A percentile compares a stretch with the other conserved stretches of the same genome.
phyloP scores from a whole-genome alignment of 257 asterid species.

The Solanum gracilifrons region DNA sequence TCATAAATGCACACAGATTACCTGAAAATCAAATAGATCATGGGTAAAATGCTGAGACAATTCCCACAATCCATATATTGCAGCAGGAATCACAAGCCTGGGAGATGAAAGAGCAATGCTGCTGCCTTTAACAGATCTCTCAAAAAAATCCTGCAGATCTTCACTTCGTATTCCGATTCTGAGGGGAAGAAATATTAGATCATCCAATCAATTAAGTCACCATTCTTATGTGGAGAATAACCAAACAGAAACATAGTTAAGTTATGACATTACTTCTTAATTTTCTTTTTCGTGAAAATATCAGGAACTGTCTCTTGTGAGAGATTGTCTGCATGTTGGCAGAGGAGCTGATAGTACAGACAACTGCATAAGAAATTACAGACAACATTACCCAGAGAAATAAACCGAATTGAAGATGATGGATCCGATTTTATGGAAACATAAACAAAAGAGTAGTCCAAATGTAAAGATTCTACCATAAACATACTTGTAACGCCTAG shows the following conservation, averaged over 20 bases:
- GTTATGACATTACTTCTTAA: conserved; percentile 41
- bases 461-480: neutral
- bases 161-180: conserved; percentile 92
- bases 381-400: neutral
- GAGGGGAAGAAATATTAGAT: conserved; percentile 2
- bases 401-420: neutral
- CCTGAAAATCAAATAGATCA: conserved; percentile 73
- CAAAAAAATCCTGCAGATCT: conserved; percentile 62
- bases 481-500: neutral
- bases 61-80: conserved; percentile 89
- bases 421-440: neutral
- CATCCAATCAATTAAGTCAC: neutral
- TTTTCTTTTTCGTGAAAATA: conserved; percentile 58
- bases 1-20: conserved; percentile 3
- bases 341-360: conserved; percentile 76
- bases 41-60: conserved; percentile 56
- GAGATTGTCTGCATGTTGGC: conserved; percentile 73
- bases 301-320: conserved; percentile 61
- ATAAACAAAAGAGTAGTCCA: neutral
- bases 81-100: conserved; percentile 85
- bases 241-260: neutral
- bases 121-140: conserved; percentile 58
- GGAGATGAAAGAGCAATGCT: conserved; percentile 92
- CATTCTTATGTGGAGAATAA: neutral
- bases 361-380: conserved; percentile 42